Base-by-base conservation (phyloP, 2,329 filamentous ascomycete species). In the Aspergillus texensis region DNA sequence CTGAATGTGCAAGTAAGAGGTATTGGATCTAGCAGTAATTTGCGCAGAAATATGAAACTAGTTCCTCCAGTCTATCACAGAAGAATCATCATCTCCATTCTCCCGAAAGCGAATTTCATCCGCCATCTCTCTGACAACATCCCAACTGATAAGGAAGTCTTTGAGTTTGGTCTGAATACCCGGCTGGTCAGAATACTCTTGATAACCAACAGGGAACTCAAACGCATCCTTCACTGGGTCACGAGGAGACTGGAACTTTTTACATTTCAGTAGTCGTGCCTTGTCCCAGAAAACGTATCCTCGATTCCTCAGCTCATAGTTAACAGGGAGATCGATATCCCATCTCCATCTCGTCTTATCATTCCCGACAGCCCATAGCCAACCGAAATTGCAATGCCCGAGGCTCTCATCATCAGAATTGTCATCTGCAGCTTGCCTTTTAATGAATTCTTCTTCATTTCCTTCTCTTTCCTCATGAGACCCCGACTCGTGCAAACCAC, bases 11-110 rank as follows among this genome's bases (percentile, higher is more conserved):
- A 32, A 32, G 9, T 32, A 32, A 11, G 30, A 32, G 9, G 30
- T 32, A 32, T 32, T 32, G 0, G 9, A 11, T 32, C 30, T 32
- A 32, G 11, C 9, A 32, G 30, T 32, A 11, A 32, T 32, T 3
- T 32, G 30, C 30, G 30, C 9, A 32, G 30, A 32, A 11, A 32
- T 32, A 32, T 32, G 10, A 11, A 32, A 32, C 43, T 45, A 45
- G 10, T 24, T 6, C n/a, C 43, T 21, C n/a, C 21, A 24, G n/a
- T 1, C n/a, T 45, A 3, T 19, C 19, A 4, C 8, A 43, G 39
- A 8, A 3, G 8, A 0, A 32, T 0, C 30, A 32, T 10, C 30
- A 32, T 0, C 30, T 0, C 0, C 30, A 32, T 0, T 28, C 26
- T 32, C 1, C 19, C 39, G 16, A 16, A 1, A 4, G 19, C 0